phyloP scores from a whole-genome alignment of 2,329 filamentous ascomycete genomes.

The Colletotrichum sp. region DNA sequence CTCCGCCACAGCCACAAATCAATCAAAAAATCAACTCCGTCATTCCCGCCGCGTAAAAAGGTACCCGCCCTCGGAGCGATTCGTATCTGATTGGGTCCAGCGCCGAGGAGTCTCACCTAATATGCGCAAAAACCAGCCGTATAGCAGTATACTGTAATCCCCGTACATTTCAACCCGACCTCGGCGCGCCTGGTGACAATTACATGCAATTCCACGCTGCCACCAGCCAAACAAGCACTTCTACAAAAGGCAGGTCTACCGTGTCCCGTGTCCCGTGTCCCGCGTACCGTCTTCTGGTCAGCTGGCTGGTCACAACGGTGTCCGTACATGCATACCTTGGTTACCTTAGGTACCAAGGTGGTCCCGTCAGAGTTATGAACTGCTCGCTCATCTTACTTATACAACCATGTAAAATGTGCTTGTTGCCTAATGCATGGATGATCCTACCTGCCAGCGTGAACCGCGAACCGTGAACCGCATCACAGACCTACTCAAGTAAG shows the following conservation, averaged over 20 bases:
- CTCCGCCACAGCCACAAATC: constrained; percentile 14
- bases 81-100: background rate
- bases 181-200: background rate
- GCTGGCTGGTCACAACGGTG: background rate
- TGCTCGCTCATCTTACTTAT: background rate
- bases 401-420: background rate
- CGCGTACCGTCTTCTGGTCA: background rate
- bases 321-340: no score
- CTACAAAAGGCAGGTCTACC: background rate
- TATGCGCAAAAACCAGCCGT: no score
- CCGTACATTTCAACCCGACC: background rate
- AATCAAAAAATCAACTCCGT: background rate
- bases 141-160: background rate
- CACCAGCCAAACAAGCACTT: background rate
- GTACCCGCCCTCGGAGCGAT: background rate
- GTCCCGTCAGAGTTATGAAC: background rate
- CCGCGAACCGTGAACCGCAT: background rate
- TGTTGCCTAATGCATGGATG: background rate
- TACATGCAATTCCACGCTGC: background rate
- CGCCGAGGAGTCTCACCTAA: background rate
- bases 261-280: background rate
- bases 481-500: background rate
- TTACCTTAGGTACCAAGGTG: background rate
- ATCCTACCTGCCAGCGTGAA: background rate
- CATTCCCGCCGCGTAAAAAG: background rate